phyloP scores from a whole-genome alignment of 129 eudicot genomes.

The Ambrosia artemisiifolia region DNA sequence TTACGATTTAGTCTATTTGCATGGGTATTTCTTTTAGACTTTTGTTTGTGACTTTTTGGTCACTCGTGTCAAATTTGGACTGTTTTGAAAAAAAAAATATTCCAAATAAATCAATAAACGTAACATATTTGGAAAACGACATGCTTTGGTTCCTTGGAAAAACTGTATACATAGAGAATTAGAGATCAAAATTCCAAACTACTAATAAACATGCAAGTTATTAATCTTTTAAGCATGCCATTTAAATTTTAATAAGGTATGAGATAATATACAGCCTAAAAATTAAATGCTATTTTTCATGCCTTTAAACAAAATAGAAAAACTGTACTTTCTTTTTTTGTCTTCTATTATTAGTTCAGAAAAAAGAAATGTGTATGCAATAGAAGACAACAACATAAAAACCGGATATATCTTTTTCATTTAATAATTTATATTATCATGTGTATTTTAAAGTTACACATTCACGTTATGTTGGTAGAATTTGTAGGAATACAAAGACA shows the following conservation, averaged over 20 bases:
- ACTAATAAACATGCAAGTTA: background rate
- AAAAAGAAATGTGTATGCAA: background rate
- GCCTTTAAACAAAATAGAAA: background rate
- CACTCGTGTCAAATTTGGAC: constrained; percentile 38
- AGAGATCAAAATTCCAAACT: background rate
- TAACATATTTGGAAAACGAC: constrained; percentile 12
- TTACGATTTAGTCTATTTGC: constrained; percentile 6
- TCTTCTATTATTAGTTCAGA: background rate
- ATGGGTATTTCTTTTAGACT: background rate
- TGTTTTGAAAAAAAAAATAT: background rate
- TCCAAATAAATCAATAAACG: background rate
- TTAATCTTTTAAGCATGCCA: background rate
- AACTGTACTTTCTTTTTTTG: background rate
- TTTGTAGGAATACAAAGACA: background rate
- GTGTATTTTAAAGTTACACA: background rate
- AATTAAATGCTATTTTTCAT: background rate
- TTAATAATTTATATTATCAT: constrained; percentile 5
- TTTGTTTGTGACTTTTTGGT: constrained; percentile 5
- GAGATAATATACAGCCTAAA: background rate
- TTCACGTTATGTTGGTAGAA: background rate
- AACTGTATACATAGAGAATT: background rate
- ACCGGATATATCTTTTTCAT: constrained; percentile 8
- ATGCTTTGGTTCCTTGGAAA: background rate
- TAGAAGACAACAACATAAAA: constrained; percentile 2
- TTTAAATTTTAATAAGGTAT: background rate